Evolutionary conservation across 1,139 yeast genomes (phyloP).

Genomic region (Sugiyamaella xylanicola): DNA sequence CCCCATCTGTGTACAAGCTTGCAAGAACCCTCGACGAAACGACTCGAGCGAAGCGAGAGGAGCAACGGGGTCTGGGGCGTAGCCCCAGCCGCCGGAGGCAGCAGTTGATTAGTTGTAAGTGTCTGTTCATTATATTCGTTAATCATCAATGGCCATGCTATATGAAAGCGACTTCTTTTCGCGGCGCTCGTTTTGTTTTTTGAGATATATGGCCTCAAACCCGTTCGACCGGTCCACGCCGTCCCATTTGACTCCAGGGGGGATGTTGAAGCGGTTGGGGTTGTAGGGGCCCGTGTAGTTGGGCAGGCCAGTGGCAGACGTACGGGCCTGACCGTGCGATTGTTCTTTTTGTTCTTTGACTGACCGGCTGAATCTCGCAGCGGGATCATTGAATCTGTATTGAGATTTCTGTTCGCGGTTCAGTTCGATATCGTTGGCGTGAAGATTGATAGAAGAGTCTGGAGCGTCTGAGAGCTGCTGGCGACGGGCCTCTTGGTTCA

Average conservation of each 20-base stretch:
- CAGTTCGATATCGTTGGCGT: conserved; percentile 44
- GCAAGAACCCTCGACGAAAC: no score
- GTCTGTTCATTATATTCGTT: conserved; percentile 13
- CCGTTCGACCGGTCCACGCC: conserved; percentile 92
- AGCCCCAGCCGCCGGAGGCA: not conserved
- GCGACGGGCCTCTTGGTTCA: conserved; percentile 34
- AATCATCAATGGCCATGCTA: conserved; percentile 40
- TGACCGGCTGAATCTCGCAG: conserved; percentile 48
- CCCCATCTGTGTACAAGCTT: no score
- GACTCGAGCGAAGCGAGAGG: no score
- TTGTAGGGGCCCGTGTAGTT: conserved; percentile 56
- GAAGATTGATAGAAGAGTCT: conserved; percentile 42
- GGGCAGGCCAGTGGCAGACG: conserved; percentile 38
- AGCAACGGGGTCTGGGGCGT: no score
- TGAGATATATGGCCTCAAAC: conserved; percentile 70
- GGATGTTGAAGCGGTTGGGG: conserved; percentile 71
- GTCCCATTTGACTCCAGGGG: conserved; percentile 89
- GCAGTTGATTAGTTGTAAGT: not conserved
- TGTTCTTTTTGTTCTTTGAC: conserved; percentile 26
- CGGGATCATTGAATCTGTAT: conserved; percentile 69
- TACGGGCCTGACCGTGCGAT: not conserved
- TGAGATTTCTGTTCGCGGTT: conserved; percentile 44
- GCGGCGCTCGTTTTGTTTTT: conserved; percentile 52
- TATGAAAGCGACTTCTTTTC: conserved; percentile 45
- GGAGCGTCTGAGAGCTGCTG: conserved; percentile 40